Evolutionary conservation across 2,329 filamentous ascomycete genomes (phyloP).

Genomic region (Metarhizium brunneum): DNA sequence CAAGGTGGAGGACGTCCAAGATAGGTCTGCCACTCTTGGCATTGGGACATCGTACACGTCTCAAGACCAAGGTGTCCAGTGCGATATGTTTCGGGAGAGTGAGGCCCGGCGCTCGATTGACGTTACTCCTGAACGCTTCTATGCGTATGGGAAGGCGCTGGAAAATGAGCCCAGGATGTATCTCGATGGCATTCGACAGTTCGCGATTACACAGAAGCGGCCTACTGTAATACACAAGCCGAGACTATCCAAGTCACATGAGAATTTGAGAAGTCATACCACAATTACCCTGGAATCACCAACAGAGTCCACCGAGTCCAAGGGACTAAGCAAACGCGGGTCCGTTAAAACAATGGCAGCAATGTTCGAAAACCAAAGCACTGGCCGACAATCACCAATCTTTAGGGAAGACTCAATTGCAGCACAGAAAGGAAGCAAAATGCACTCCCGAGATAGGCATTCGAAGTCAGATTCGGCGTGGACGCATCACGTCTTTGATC

Average conservation of each 20-base stretch:
- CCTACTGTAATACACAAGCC: conserved; percentile 6
- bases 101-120: conserved; percentile 7
- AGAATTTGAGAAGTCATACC: conserved; percentile 4
- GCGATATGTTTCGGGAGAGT: neutral
- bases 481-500: neutral
- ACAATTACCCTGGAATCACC: conserved; percentile 1
- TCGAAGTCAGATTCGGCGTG: conserved; percentile 7
- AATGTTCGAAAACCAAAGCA: conserved; percentile 33
- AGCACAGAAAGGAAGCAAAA: neutral
- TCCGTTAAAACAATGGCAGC: conserved; percentile 42
- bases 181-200: neutral
- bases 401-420: neutral
- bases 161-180: neutral
- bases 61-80: conserved; percentile 5
- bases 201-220: neutral
- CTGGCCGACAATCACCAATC: neutral
- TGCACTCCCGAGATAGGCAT: neutral
- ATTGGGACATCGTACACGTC: neutral
- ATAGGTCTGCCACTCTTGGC: neutral
- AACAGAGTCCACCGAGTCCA: conserved; percentile 10
- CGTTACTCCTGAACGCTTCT: conserved; percentile 15
- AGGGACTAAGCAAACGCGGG: conserved; percentile 16
- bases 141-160: conserved; percentile 6
- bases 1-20: neutral
- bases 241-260: conserved; percentile 8